Percentiles rank a stretch among this genome's conserved stretches.
These are phyloP conservation scores for Fusarium metavorans DNA, from an alignment of 2,329 filamentous ascomycete species.

Conservation along the genomic window DNA sequence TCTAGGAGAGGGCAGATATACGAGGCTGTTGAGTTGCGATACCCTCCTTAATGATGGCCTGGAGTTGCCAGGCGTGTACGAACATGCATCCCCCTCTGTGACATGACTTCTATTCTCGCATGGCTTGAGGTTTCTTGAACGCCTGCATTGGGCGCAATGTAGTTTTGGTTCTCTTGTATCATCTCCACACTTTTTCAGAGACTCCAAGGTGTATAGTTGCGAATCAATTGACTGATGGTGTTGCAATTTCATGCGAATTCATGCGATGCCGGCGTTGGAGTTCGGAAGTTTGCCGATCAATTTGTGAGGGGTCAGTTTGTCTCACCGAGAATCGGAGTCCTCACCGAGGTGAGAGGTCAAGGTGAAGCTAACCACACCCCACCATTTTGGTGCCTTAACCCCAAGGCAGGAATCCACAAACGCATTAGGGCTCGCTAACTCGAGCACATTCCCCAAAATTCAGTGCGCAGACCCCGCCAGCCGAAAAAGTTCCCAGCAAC, in stretches of 20 bases:
- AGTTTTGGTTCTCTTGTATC: constrained; percentile 31
- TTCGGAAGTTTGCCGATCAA: constrained; percentile 26
- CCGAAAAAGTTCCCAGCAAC: constrained; percentile 48
- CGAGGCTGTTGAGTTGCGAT: constrained; percentile 44
- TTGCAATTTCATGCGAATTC: constrained; percentile 7
- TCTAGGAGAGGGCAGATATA: constrained; percentile 30
- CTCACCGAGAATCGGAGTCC: constrained; percentile 10
- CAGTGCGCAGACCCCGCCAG: constrained; percentile 43
- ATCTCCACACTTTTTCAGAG: constrained; percentile 40
- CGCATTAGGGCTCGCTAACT: constrained; percentile 51
- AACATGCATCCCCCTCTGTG: constrained; percentile 43
- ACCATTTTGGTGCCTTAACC: constrained; percentile 29
- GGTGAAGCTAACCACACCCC: constrained; percentile 18
- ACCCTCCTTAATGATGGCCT: constrained; percentile 47
- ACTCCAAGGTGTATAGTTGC: constrained; percentile 33
- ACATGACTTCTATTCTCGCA: constrained; percentile 31
- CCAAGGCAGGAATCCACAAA: constrained; percentile 42
- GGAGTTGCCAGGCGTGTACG: constrained; percentile 44
- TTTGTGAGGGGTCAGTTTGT: constrained; percentile 4
- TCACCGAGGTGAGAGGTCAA: constrained; percentile 19
- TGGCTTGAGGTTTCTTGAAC: constrained; percentile 28
- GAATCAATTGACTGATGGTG: constrained; percentile 41
- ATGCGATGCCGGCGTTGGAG: constrained; percentile 6
- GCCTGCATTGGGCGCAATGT: constrained; percentile 27
- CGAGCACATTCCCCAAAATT: constrained; percentile 45